Conservation (phyloP, 345 rosid species). For the Fremontodendron californicum region DNA sequence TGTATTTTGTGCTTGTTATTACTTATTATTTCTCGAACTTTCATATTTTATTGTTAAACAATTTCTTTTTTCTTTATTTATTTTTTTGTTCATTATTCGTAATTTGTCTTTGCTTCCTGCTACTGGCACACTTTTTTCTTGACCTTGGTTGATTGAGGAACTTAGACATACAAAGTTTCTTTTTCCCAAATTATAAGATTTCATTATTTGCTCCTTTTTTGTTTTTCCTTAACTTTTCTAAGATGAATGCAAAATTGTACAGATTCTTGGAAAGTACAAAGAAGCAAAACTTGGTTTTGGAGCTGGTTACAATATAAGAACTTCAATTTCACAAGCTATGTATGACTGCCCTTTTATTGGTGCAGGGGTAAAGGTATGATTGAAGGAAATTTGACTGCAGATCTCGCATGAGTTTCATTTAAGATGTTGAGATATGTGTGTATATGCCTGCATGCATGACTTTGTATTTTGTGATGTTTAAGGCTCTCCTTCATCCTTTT, state of each 20-base stretch:
- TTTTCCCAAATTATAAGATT: not conserved
- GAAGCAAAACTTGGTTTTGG: slow-evolving; percentile 93
- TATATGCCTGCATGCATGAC: not conserved
- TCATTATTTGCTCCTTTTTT: not conserved
- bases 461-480: too few relatives aligned
- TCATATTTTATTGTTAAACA: not conserved
- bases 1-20: not conserved
- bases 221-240: not conserved
- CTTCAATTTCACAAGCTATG: slow-evolving; percentile 60
- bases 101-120: not conserved
- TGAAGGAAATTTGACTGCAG: not conserved
- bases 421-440: not conserved
- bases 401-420: not conserved
- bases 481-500: too few relatives aligned
- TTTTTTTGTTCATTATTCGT: not conserved
- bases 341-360: slow-evolving; percentile 81
- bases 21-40: not conserved
- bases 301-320: slow-evolving; percentile 56
- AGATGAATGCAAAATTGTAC: slow-evolving; percentile 23
- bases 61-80: not conserved
- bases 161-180: not conserved
- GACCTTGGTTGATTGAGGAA: not conserved
- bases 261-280: slow-evolving; percentile 57
- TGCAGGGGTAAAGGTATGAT: slow-evolving; percentile 57
- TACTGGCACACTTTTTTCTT: not conserved